Evolutionary conservation across 2,329 filamentous ascomycete genomes (phyloP), one percentile per base, ranked within the genome.

Genomic region (Verruconis gallopava): DNA sequence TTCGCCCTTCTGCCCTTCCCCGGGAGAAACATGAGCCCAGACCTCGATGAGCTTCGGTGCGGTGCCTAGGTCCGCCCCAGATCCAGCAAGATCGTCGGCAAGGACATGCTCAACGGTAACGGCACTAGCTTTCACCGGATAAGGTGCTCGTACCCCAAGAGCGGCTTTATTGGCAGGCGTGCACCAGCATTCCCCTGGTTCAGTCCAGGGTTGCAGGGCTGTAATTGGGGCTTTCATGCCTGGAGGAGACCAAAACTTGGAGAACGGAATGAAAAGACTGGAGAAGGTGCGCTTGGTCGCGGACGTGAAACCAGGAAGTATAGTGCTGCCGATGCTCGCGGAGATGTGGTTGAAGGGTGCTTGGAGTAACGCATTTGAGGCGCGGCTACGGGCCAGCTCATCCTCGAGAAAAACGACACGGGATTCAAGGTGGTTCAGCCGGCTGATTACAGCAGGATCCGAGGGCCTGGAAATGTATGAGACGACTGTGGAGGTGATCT

Each of bases 111-210:
- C 67, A 38, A 70, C 52, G n/a, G 61, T 61, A 42, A 69, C 44
- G 22, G 58, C 52, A 4, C 51, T 53, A 2, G 66, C 64, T 38
- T 50, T 55, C 43, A 69, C 55, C 2, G 50, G 49, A 4, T 54
- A 51, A 3, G 53, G 46, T 13, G 66, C 53, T 12, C 52, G 44
- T 14, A 93, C 73, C 5, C 72, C 73, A 13, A 96, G 64, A 41
- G 76, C 73, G 2, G 77, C 75, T 28, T 76, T 74, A 38, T 71
- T 68, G 5, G 68, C 55, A 6, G 65, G 59, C 3, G 80, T 77
- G 58, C 89, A 96, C 82, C 85, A 96, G 60, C 85, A 93, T 47
- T 96, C 83, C 15, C 82, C 84, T 22, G 80, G 72, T 38, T 93
- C 83, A 6, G 77, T 66, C 85, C 88, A 94, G 3, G 67, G 62